Conservation (phyloP, 768 basidiomycete genomes). For the Russula brevipes region DNA sequence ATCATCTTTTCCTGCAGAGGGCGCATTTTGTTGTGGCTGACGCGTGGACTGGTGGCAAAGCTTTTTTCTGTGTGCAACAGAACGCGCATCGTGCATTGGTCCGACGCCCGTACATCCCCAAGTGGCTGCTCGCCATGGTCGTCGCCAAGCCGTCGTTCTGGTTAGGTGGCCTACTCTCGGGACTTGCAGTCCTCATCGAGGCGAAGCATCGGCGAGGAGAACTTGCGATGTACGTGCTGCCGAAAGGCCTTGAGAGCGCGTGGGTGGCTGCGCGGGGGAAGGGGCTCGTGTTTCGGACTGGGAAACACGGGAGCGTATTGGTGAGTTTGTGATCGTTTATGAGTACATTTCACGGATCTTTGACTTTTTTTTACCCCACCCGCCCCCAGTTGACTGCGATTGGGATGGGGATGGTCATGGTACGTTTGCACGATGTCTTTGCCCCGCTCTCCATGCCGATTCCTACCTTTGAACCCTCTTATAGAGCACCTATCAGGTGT, state of each 20-base stretch:
- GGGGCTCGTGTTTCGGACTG: slow-evolving; percentile 68
- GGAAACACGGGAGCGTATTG: slow-evolving; percentile 61
- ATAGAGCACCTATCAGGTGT: slow-evolving; percentile 58
- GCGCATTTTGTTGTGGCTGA: neutral
- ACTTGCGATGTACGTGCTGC: slow-evolving; percentile 87
- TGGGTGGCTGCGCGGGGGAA: slow-evolving; percentile 77
- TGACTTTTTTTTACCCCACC: neutral
- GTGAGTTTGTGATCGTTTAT: slow-evolving; percentile 31
- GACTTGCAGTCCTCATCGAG: slow-evolving; percentile 79
- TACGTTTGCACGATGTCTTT: slow-evolving; percentile 31
- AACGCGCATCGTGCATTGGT: slow-evolving; percentile 46
- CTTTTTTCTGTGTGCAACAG: slow-evolving; percentile 55
- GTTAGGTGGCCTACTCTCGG: slow-evolving; percentile 66
- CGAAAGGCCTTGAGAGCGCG: slow-evolving; percentile 85
- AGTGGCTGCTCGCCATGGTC: slow-evolving; percentile 49
- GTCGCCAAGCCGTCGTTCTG: slow-evolving; percentile 69
- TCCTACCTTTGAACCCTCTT: slow-evolving; percentile 2
- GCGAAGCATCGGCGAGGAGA: slow-evolving; percentile 85
- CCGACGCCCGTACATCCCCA: slow-evolving; percentile 33
- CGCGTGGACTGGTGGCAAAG: neutral
- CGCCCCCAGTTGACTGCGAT: slow-evolving; percentile 51
- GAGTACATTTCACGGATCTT: neutral
- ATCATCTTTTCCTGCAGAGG: neutral
- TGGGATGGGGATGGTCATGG: slow-evolving; percentile 93
- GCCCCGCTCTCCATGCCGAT: neutral